Conservation (phyloP, 768 basidiomycete genomes). For the Termitomyces sp. region DNA sequence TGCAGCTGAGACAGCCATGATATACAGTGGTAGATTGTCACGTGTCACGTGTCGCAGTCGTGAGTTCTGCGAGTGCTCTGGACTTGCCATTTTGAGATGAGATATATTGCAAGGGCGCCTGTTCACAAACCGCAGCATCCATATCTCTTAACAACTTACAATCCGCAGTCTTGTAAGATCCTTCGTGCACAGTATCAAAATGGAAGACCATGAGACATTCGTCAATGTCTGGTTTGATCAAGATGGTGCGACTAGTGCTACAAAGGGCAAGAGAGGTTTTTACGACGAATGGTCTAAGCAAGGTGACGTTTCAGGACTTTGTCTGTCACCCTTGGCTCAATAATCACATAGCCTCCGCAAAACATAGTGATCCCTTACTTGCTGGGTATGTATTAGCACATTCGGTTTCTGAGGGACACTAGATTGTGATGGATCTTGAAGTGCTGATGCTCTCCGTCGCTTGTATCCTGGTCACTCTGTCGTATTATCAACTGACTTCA, state of each 20-base stretch:
- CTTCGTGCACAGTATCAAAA: neutral
- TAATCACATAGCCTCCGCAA: constrained; percentile 41
- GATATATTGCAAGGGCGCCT: neutral
- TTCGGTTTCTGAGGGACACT: neutral
- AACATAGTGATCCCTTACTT: constrained; percentile 37
- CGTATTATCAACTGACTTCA: constrained; percentile 42
- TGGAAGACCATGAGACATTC: constrained; percentile 11
- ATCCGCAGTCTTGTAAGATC: neutral
- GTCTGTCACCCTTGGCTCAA: neutral
- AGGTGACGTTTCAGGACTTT: constrained; percentile 24
- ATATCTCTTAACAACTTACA: neutral
- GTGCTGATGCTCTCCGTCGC: constrained; percentile 43
- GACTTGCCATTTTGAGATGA: neutral
- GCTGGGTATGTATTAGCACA: constrained; percentile 32
- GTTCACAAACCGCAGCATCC: neutral
- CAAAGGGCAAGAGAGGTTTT: constrained; percentile 31
- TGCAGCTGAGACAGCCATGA: constrained; percentile 62
- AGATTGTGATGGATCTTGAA: constrained; percentile 1
- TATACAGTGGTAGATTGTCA: constrained; percentile 3
- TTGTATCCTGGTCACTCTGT: constrained; percentile 60
- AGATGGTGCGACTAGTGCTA: neutral
- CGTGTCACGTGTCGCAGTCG: constrained; percentile 2
- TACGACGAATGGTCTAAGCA: constrained; percentile 48
- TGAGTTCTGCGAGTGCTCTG: neutral
- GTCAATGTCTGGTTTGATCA: constrained; percentile 14